Evolutionary conservation across 1,139 yeast genomes (phyloP).

Genomic region (Candida buenavistaensis): DNA sequence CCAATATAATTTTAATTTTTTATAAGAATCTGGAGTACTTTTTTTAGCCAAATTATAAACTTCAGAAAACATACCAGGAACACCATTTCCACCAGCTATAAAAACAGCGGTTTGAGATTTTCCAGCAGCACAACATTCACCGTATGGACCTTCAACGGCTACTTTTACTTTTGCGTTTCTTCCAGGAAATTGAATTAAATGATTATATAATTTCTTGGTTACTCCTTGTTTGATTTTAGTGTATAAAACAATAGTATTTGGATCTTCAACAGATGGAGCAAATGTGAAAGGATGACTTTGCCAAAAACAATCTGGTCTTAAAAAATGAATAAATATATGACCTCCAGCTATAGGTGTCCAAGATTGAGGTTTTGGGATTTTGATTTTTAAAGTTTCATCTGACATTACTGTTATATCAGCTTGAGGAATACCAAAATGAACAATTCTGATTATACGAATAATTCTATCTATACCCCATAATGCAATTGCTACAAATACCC

Average conservation of each 20-base stretch:
- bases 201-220: conserved; percentile 30
- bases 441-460: conserved; percentile 48
- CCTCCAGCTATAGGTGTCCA: conserved; percentile 55
- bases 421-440: conserved; percentile 45
- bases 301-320: conserved; percentile 57
- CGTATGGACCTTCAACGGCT: conserved; percentile 42
- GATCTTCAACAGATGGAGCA: conserved; percentile 22
- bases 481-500: conserved; percentile 53
- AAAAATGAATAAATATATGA: conserved; percentile 58
- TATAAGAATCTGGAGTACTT: conserved; percentile 6
- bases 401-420: conserved; percentile 46
- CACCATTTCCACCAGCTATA: conserved; percentile 44
- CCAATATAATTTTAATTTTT: conserved; percentile 35
- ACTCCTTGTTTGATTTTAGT: conserved; percentile 37
- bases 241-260: conserved; percentile 24
- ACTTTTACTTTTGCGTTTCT: conserved; percentile 27
- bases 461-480: conserved; percentile 65
- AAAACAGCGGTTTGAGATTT: conserved; percentile 31
- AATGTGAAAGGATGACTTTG: conserved; percentile 73
- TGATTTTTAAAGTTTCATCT: conserved; percentile 44
- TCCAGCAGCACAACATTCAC: conserved; percentile 29
- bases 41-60: conserved; percentile 26
- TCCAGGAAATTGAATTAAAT: conserved; percentile 28
- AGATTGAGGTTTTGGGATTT: conserved; percentile 36
- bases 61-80: conserved; percentile 45